phyloP scores from a whole-genome alignment of 345 rosid species.

The Firmiana major region DNA sequence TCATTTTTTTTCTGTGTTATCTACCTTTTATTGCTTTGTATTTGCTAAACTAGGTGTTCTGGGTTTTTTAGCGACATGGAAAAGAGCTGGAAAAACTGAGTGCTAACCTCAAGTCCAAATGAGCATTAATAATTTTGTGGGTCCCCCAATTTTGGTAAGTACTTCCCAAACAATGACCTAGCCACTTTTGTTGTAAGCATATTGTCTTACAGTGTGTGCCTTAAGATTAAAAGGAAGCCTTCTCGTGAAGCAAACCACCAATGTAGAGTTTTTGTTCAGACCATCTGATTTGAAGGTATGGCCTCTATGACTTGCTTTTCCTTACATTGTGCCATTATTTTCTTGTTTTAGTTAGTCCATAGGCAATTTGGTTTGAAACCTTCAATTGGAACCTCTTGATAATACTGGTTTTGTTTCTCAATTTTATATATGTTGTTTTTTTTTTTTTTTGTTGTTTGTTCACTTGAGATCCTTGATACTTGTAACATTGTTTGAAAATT shows the following conservation, averaged over 20 bases:
- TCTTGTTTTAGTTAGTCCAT: background rate
- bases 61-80: slow-evolving; percentile 51
- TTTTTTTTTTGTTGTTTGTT: background rate
- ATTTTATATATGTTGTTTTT: background rate
- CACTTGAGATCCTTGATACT: background rate
- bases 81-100: slow-evolving; percentile 36
- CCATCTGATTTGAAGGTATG: background rate
- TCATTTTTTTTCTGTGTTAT: background rate
- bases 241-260: background rate
- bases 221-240: background rate
- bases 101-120: slow-evolving; percentile 45
- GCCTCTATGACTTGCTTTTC: background rate
- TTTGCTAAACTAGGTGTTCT: slow-evolving; percentile 12
- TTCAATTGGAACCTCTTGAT: background rate
- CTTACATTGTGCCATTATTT: background rate
- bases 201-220: background rate
- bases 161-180: background rate
- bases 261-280: background rate
- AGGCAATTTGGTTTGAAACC: background rate
- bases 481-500: background rate
- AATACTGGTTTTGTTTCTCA: background rate
- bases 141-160: slow-evolving; percentile 18
- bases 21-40: background rate
- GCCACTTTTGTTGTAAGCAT: background rate
- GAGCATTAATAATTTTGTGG: slow-evolving; percentile 8